Percentiles rank a stretch among this genome's conserved stretches.
These are phyloP conservation scores for Beauveria brongniartii DNA, from an alignment of 2,329 filamentous ascomycete genomes.

Conservation along the genomic window DNA sequence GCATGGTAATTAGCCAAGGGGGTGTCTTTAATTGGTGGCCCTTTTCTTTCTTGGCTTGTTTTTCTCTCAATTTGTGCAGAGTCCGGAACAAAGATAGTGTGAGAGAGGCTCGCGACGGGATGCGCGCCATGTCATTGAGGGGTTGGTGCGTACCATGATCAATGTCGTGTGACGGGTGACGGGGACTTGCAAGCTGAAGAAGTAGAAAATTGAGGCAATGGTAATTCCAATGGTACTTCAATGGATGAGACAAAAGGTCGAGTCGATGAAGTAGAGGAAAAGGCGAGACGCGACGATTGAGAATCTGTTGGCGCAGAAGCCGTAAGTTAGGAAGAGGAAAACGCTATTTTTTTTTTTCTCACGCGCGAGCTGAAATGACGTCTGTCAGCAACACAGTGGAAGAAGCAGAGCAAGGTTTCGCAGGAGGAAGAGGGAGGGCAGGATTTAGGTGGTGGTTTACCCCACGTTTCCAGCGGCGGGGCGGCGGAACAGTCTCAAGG, in stretches of 20 bases:
- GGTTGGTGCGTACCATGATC: neutral
- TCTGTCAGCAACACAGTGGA: neutral
- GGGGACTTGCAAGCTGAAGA: too few species aligned
- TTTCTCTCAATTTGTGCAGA: too few species aligned
- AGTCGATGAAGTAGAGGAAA: neutral
- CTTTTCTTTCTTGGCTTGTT: neutral
- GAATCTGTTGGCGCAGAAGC: neutral
- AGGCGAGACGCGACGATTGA: neutral
- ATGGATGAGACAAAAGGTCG: neutral
- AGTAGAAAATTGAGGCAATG: too few species aligned
- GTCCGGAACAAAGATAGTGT: too few species aligned
- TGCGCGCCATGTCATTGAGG: neutral
- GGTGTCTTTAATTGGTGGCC: neutral
- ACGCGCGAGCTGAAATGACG: slow-evolving; percentile 3
- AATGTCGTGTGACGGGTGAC: neutral
- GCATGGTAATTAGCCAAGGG: neutral
- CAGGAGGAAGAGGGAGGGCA: neutral
- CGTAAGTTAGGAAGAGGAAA: neutral
- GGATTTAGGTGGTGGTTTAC: neutral
- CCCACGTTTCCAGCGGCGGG: slow-evolving; percentile 2
- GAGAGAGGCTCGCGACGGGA: too few species aligned
- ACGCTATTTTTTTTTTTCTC: too few species aligned
- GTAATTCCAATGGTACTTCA: too few species aligned
- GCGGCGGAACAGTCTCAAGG: neutral
- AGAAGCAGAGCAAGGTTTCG: too few species aligned